Evolutionary conservation across 108 stramenopile species (phyloP).

Genomic region (Cylindrotheca fusiformis): DNA sequence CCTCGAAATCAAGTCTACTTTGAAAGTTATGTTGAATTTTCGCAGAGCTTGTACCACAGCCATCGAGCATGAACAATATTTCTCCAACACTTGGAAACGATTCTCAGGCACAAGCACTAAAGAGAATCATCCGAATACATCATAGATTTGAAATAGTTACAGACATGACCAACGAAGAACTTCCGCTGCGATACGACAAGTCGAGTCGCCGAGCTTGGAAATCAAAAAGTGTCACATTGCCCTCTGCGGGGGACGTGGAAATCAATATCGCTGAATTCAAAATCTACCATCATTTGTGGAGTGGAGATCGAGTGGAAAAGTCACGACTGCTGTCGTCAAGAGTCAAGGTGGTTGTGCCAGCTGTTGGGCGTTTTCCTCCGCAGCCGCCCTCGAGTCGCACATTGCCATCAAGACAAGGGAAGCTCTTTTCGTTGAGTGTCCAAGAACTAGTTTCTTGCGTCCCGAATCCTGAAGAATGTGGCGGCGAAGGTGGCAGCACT

Average conservation of each 20-base stretch:
- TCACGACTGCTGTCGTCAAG: slow-evolving; percentile 71
- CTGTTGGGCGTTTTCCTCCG: slow-evolving; percentile 88
- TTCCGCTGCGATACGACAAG: slow-evolving; percentile 62
- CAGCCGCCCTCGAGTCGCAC: slow-evolving; percentile 72
- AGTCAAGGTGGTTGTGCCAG: slow-evolving; percentile 80
- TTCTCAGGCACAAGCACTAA: slow-evolving; percentile 54
- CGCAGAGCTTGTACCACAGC: slow-evolving; percentile 35
- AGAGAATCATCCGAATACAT: slow-evolving; percentile 18
- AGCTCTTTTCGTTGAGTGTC: slow-evolving; percentile 51
- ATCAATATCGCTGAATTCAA: no score
- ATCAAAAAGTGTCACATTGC: background rate
- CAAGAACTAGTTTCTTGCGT: slow-evolving; percentile 78
- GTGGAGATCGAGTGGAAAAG: slow-evolving; percentile 64
- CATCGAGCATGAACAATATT: slow-evolving; percentile 50
- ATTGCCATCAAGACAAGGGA: slow-evolving; percentile 73
- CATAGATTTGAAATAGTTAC: slow-evolving; percentile 66
- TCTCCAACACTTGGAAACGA: slow-evolving; percentile 41
- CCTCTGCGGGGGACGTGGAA: background rate
- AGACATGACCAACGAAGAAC: slow-evolving; percentile 48
- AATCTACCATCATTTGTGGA: slow-evolving; percentile 74
- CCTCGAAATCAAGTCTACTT: slow-evolving; percentile 42
- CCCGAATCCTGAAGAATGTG: slow-evolving; percentile 82
- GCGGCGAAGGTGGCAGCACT: slow-evolving; percentile 70
- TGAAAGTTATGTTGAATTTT: slow-evolving; percentile 48
- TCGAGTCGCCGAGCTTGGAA: slow-evolving; percentile 1